phyloP scores from a whole-genome alignment of 306 rosid genomes.

The Prunus kanzakura region DNA sequence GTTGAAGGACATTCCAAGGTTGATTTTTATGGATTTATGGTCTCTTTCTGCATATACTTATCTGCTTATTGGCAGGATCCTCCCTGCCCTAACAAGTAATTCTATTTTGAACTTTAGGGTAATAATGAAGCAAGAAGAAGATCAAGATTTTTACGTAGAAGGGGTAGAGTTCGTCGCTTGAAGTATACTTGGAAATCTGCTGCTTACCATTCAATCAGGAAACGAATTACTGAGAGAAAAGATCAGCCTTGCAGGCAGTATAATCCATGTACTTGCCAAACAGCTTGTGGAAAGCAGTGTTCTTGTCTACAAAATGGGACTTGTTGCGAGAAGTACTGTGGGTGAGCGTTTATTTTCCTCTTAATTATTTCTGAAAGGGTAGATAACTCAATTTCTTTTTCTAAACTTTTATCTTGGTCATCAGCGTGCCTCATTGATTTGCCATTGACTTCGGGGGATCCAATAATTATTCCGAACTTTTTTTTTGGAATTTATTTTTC shows the following conservation, averaged over 20 bases:
- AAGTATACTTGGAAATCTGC: slow-evolving; percentile 99
- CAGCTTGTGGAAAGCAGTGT: slow-evolving; percentile 97
- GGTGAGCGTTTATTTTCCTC: slow-evolving; percentile 55
- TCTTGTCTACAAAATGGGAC: slow-evolving; percentile 92
- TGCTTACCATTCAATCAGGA: slow-evolving; percentile 94
- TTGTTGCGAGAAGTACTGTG: slow-evolving; percentile 98
- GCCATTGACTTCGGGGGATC: neutral
- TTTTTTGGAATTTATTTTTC: neutral
- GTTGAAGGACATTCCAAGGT: slow-evolving; percentile 92
- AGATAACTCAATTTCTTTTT: neutral
- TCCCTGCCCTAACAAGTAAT: slow-evolving; percentile 23
- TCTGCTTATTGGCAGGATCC: slow-evolving; percentile 13
- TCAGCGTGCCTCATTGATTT: neutral
- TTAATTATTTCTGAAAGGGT: neutral
- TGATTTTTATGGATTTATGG: slow-evolving; percentile 31
- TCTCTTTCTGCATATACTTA: slow-evolving; percentile 19
- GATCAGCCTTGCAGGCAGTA: slow-evolving; percentile 99
- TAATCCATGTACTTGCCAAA: slow-evolving; percentile 91
- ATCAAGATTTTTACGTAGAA: slow-evolving; percentile 89
- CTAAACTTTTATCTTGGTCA: slow-evolving; percentile 10
- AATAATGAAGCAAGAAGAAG: slow-evolving; percentile 87
- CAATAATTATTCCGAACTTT: slow-evolving; percentile 5
- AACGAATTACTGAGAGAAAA: slow-evolving; percentile 92
- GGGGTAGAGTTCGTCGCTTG: slow-evolving; percentile 96
- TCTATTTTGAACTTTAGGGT: slow-evolving; percentile 50